Evolutionary conservation across 1,284 basidiomycete species (phyloP), one percentile per base, ranked within the genome.

Genomic region (Ustilago bromivora): DNA sequence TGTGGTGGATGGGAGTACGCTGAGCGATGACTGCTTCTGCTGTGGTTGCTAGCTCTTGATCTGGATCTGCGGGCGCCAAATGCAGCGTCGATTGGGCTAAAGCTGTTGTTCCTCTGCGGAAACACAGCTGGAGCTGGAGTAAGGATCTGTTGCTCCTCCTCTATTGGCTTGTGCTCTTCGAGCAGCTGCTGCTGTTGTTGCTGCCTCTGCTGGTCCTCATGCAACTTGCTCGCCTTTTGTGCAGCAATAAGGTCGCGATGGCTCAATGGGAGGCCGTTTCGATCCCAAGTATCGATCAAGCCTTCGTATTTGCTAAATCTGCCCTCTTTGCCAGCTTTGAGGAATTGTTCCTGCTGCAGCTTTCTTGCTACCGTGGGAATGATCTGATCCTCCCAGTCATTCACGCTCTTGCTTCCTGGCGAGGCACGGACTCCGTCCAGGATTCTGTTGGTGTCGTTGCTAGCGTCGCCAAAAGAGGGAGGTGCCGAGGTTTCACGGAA

Each of bases 251-350:
- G 36, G 41, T 78, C 70, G 49, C 61, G 74, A 35, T 70, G 68
- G 35, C 72, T 80, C 4, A 83, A 63, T 17, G 82, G 82, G 28
- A 78, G 31, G 0, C 82, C 82, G 43, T 79, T 70, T 40, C 64
- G 57, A 56, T 83, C 82, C 82, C 82, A 83, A 7, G 77, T 76
- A 43, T 83, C 82, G 52, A 83, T 82, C 40, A 83, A 53, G 1
- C 71, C 78, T 31, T 83, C 81, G 54, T 78, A 72, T 31, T 66
- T 59, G 53, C 69, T 71, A 3, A 81, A 57, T 32, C 66, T 55
- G 4, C 73, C 69, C 32, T 61, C 63, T 19, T 64, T 70, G 61
- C 23, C 23, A 28, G 23, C 23, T 28, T 28, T 28, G 23, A 28
- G 23, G 23, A 83, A 64, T 17, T 70, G 66, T 59, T 83, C 64